Evolutionary conservation across 2,329 filamentous ascomycete genomes (phyloP).

Genomic region (Cladophialophora psammophila): DNA sequence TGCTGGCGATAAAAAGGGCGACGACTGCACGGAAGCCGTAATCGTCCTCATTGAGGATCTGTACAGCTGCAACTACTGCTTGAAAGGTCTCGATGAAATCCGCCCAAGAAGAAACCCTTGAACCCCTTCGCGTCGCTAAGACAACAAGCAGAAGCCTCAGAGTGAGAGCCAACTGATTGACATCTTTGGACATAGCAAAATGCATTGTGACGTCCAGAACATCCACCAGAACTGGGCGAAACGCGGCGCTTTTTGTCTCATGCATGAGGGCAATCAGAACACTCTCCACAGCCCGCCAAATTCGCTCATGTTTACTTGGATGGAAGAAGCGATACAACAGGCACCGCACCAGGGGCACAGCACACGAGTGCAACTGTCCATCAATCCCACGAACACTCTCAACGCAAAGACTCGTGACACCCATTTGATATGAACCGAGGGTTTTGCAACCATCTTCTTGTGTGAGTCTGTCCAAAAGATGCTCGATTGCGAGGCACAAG

Average conservation of each 20-base stretch:
- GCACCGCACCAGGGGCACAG: constrained; percentile 60
- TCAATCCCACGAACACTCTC: constrained; percentile 76
- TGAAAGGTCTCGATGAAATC: constrained; percentile 64
- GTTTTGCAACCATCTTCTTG: constrained; percentile 7
- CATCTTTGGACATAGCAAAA: constrained; percentile 9
- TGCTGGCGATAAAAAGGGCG: constrained; percentile 63
- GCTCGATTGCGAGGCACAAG: constrained; percentile 72
- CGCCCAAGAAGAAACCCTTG: constrained; percentile 76
- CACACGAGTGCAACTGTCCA: constrained; percentile 65
- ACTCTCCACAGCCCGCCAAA: constrained; percentile 66
- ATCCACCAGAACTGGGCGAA: constrained; percentile 70
- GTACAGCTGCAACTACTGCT: constrained; percentile 57
- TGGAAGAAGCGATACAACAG: constrained; percentile 53
- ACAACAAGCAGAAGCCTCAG: constrained; percentile 71
- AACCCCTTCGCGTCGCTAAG: constrained; percentile 81
- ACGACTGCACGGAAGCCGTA: constrained; percentile 45
- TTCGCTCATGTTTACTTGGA: constrained; percentile 54
- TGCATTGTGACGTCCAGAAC: constrained; percentile 61
- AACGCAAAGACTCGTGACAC: constrained; percentile 89
- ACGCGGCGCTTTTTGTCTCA: constrained; percentile 76
- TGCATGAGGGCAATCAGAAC: constrained; percentile 83
- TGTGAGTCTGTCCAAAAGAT: constrained; percentile 70
- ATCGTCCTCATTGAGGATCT: constrained; percentile 2
- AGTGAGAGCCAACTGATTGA: constrained; percentile 58
- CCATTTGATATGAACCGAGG: constrained; percentile 74